A percentile compares a stretch with the other conserved stretches of the same genome.
These are phyloP conservation scores for Francoa sonchifolia DNA, from an alignment of 441 rosid species.

Conservation along the genomic window DNA sequence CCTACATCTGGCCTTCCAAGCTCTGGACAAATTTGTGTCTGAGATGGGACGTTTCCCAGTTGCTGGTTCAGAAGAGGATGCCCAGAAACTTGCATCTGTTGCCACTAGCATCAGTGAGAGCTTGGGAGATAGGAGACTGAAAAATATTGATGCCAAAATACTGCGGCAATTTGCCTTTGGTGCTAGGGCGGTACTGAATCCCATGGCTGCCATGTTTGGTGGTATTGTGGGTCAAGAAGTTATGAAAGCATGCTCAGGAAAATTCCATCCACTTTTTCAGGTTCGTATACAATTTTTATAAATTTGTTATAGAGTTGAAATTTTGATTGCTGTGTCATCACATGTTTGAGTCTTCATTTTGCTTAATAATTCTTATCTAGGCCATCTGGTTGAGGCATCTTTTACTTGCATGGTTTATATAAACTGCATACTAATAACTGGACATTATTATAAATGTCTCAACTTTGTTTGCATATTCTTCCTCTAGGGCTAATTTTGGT, in stretches of 20 bases:
- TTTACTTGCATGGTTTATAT: too few relatives aligned
- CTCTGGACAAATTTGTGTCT: constrained; percentile 55
- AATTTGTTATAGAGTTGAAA: too few relatives aligned
- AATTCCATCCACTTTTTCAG: constrained; percentile 88
- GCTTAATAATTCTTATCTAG: too few relatives aligned
- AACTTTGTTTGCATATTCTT: background rate
- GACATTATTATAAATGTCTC: background rate
- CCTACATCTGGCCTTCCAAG: constrained; percentile 81
- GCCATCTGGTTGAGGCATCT: too few relatives aligned
- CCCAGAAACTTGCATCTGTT: constrained; percentile 48
- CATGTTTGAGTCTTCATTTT: too few relatives aligned
- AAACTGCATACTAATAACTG: background rate
- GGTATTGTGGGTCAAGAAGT: constrained; percentile 94
- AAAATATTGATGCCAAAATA: constrained; percentile 49
- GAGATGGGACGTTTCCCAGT: constrained; percentile 57
- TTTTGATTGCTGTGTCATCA: too few relatives aligned
- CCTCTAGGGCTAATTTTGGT: too few relatives aligned
- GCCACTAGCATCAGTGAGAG: constrained; percentile 42
- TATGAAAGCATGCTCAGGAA: constrained; percentile 91
- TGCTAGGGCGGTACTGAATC: constrained; percentile 78
- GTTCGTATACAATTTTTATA: constrained; percentile 16
- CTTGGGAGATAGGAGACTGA: constrained; percentile 48
- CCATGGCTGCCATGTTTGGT: constrained; percentile 97
- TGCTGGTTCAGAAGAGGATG: constrained; percentile 84
- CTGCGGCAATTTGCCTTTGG: constrained; percentile 75